phyloP scores from a whole-genome alignment of 129 eudicot species.

The Helianthus tuberosus region DNA sequence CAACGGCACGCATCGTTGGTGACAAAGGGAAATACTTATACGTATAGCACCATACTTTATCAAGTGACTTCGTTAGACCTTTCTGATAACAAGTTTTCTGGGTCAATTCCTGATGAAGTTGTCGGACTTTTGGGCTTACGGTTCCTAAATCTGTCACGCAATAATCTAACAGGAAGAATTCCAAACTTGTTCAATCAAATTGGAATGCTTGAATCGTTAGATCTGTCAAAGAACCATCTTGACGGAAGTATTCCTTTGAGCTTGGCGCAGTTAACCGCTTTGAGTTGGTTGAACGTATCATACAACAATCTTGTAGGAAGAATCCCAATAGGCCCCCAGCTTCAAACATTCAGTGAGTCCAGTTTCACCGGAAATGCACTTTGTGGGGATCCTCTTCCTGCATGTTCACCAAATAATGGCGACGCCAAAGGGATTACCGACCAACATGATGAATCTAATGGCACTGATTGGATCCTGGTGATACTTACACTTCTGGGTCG shows the following conservation, averaged over 20 bases:
- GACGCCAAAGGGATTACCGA: background rate
- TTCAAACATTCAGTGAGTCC: constrained; percentile 8
- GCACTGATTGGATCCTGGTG: constrained; percentile 27
- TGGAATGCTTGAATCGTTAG: constrained; percentile 41
- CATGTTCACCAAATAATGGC: background rate
- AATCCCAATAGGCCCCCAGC: constrained; percentile 36
- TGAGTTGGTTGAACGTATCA: constrained; percentile 24
- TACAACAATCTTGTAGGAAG: constrained; percentile 18
- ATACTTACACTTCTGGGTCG: constrained; percentile 27
- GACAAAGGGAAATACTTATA: constrained; percentile 25
- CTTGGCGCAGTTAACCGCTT: constrained; percentile 11
- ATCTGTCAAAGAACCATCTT: constrained; percentile 36
- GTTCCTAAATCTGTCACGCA: constrained; percentile 36
- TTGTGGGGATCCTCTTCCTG: constrained; percentile 30
- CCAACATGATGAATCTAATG: constrained; percentile 5
- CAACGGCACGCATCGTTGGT: constrained; percentile 20
- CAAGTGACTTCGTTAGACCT: constrained; percentile 31
- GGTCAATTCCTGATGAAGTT: constrained; percentile 35
- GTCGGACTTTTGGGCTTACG: constrained; percentile 24
- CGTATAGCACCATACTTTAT: constrained; percentile 22
- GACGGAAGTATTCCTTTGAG: constrained; percentile 26
- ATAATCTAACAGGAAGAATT: constrained; percentile 39
- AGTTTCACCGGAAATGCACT: constrained; percentile 30
- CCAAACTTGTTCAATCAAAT: constrained; percentile 30
- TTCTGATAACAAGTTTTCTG: constrained; percentile 35